Conservation (phyloP, 2,329 filamentous ascomycete species). For the Pseudogymnoascus sp. region DNA sequence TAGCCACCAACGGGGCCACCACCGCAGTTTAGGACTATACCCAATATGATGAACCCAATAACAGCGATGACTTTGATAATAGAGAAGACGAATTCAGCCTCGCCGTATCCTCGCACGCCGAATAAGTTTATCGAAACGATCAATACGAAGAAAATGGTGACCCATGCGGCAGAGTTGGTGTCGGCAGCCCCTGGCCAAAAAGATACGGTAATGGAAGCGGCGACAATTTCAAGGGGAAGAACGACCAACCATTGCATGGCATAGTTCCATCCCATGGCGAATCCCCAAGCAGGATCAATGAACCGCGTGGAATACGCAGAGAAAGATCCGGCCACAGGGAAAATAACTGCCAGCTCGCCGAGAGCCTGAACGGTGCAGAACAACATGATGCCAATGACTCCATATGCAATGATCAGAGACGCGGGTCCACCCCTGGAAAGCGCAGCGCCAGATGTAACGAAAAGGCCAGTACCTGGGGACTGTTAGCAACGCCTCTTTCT, state of each 20-base stretch:
- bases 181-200: slow-evolving; percentile 64
- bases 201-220: slow-evolving; percentile 73
- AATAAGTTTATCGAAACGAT: slow-evolving; percentile 82
- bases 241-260: slow-evolving; percentile 81
- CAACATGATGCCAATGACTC: slow-evolving; percentile 74
- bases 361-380: slow-evolving; percentile 89
- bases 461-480: slow-evolving; percentile 64
- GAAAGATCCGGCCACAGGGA: slow-evolving; percentile 93
- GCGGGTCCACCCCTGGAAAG: slow-evolving; percentile 69
- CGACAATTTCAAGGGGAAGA: slow-evolving; percentile 78
- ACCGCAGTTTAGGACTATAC: slow-evolving; percentile 54
- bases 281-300: slow-evolving; percentile 91
- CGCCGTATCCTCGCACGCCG: slow-evolving; percentile 80
- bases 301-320: slow-evolving; percentile 88
- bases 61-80: slow-evolving; percentile 80
- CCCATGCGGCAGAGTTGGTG: slow-evolving; percentile 55
- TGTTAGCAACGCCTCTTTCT: not conserved
- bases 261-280: slow-evolving; percentile 93
- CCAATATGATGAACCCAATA: slow-evolving; percentile 65
- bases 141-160: slow-evolving; percentile 69
- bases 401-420: slow-evolving; percentile 70
- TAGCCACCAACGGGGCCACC: not conserved
- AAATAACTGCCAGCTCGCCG: slow-evolving; percentile 84
- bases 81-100: slow-evolving; percentile 83
- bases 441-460: slow-evolving; percentile 64